Conservation (phyloP, 176 grass and related monocot species). For the Aegilops longissima region DNA sequence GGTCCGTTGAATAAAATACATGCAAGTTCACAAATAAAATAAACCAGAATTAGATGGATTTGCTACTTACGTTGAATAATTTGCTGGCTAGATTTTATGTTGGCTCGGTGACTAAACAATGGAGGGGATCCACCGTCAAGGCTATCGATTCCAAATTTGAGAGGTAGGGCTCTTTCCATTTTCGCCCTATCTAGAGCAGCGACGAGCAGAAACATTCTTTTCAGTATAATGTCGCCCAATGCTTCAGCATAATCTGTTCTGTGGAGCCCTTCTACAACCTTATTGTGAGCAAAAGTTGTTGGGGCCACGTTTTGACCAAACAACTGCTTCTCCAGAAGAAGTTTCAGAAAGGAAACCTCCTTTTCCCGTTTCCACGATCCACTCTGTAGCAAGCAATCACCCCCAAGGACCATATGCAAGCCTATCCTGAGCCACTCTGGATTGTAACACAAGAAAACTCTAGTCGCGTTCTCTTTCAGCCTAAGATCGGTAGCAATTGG, state of each 20-base stretch:
- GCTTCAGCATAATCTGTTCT: slow-evolving; percentile 35
- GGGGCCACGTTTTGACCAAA: slow-evolving; percentile 40
- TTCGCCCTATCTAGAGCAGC: slow-evolving; percentile 59
- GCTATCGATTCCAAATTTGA: slow-evolving; percentile 58
- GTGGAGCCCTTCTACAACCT: slow-evolving; percentile 31
- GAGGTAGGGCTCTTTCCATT: slow-evolving; percentile 47
- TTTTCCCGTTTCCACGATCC: slow-evolving; percentile 31
- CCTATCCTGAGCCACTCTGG: slow-evolving; percentile 66
- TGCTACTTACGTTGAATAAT: slow-evolving; percentile 49
- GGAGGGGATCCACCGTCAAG: slow-evolving; percentile 62
- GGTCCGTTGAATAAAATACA: background rate
- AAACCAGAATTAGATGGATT: background rate
- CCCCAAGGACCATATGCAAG: slow-evolving; percentile 63
- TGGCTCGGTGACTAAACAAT: slow-evolving; percentile 48
- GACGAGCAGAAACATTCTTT: slow-evolving; percentile 65
- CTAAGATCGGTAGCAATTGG: slow-evolving; percentile 60
- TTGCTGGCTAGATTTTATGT: slow-evolving; percentile 65
- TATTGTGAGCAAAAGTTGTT: slow-evolving; percentile 45
- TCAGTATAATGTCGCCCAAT: slow-evolving; percentile 44
- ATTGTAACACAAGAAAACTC: slow-evolving; percentile 56
- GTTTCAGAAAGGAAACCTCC: slow-evolving; percentile 54
- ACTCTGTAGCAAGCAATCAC: slow-evolving; percentile 45
- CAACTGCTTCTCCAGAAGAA: slow-evolving; percentile 59
- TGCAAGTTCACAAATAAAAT: slow-evolving; percentile 1
- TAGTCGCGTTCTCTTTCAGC: slow-evolving; percentile 54